Evolutionary conservation across 2,329 filamentous ascomycete genomes (phyloP).

Genomic region (Penicillium sp.): DNA sequence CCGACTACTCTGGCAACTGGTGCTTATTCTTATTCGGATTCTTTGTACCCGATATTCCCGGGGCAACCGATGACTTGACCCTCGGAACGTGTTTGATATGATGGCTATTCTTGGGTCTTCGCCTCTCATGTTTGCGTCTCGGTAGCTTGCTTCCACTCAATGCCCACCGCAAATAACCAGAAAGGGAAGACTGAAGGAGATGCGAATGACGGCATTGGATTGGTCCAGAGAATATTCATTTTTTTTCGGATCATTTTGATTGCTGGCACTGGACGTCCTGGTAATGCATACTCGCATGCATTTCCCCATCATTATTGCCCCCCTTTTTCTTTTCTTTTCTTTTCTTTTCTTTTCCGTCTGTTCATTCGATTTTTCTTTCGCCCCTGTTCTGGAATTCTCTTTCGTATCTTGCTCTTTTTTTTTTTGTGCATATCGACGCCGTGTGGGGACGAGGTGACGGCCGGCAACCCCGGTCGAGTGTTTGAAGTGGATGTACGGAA

Average conservation of each 20-base stretch:
- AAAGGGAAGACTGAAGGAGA: conserved; percentile 37
- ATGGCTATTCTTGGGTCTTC: conserved; percentile 41
- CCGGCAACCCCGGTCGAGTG: conserved; percentile 22
- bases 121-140: conserved; percentile 27
- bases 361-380: conserved; percentile 12
- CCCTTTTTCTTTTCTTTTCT: conserved; percentile 15
- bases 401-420: conserved; percentile 12
- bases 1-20: conserved; percentile 16
- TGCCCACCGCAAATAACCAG: conserved; percentile 22
- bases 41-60: conserved; percentile 19
- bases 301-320: conserved; percentile 12
- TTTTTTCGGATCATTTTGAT: conserved; percentile 24
- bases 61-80: conserved; percentile 29
- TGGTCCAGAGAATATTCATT: conserved; percentile 21
- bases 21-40: conserved; percentile 15
- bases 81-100: conserved; percentile 37
- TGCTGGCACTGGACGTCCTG: conserved; percentile 20
- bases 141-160: conserved; percentile 15
- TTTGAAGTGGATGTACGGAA: conserved; percentile 13
- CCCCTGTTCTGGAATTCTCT: conserved; percentile 5
- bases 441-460: conserved; percentile 35
- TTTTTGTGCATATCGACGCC: conserved; percentile 34
- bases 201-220: conserved; percentile 34
- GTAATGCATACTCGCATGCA: conserved; percentile 18
- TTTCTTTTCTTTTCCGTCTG: conserved; percentile 9